Evolutionary conservation across 306 rosid species (phyloP), one percentile per base, ranked within the genome.

Genomic region (Castanospermum australe): DNA sequence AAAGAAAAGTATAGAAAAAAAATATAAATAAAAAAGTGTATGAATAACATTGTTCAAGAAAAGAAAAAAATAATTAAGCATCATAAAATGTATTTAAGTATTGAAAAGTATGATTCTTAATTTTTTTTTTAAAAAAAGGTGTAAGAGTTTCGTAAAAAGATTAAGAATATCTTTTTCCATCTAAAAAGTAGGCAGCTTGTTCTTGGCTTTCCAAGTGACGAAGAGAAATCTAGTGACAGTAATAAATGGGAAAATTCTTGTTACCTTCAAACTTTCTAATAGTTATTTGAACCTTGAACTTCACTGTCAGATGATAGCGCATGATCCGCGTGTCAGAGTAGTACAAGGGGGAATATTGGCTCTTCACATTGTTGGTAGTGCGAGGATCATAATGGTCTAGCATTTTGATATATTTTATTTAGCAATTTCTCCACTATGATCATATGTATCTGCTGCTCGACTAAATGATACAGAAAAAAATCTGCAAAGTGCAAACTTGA

Each of bases 331-430:
- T 56, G 64, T 62, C 32, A 47, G 13, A 52, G 52, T 18, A 75
- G 17, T 54, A 17, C 28, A 78, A 5, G 42, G 39, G 32, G 9
- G 18, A 71, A 66, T 75, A 20, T 62, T 30, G 85, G 45, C 52
- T 48, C 42, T 6, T 57, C 20, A 71, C 67, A 67, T 32, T 50
- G 51, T 32, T 32, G 7, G 59, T 56, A 76, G 84, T 84, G 92
- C 75, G 56, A 79, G 72, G 78, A 48, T 70, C 90, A 80, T 80
- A 80, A 75, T 73, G 85, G 28, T 73, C 55, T 73, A 67, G 17
- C 82, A 78, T 39, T 78, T 70, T 73, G 41, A 44, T 81, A 44
- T 82, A 81, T 63, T 82, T 67, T 76, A 80, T 71, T 83, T 22
- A 76, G 24, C 6, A 75, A 44, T 57, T 28, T 72, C 67, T 63